These are phyloP conservation scores for Clathrus columnatus DNA, from an alignment of 768 basidiomycete species.

Conservation along the genomic window DNA sequence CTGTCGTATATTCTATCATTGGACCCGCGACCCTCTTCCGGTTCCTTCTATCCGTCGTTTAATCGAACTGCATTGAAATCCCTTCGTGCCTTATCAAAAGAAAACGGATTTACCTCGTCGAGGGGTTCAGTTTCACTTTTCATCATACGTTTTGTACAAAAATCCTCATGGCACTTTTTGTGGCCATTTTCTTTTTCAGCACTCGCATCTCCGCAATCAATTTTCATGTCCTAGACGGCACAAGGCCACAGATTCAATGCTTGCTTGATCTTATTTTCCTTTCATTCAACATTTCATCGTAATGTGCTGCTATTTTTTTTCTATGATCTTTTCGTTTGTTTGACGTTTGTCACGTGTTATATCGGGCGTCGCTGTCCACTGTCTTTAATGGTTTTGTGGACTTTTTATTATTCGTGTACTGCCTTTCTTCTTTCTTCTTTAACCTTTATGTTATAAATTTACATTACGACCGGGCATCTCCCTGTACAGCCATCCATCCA, in stretches of 20 bases:
- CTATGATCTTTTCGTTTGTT: no score
- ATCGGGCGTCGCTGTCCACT: no score
- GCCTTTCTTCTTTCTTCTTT: no score
- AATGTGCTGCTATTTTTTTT: no score
- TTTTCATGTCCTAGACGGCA: constrained; percentile 11
- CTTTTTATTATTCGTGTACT: no score
- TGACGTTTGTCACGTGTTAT: no score
- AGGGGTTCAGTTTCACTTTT: not conserved
- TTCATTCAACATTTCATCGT: no score
- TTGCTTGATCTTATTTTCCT: not conserved
- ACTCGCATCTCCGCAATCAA: not conserved
- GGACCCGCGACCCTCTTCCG: not conserved
- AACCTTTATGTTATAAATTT: no score
- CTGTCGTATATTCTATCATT: not conserved
- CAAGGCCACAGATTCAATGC: constrained; percentile 8
- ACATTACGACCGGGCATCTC: no score
- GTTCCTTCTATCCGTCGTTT: not conserved
- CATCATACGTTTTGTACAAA: constrained; percentile 1
- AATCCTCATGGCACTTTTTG: constrained; percentile 4
- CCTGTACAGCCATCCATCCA: no score
- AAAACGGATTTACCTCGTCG: not conserved
- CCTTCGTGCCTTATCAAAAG: not conserved
- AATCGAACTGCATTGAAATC: not conserved
- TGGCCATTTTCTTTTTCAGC: not conserved
- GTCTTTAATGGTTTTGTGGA: no score